Evolutionary conservation across 192 early-diverging fungal species (phyloP), one percentile per base, ranked within the genome.

Genomic region (Coemansia nantahalensis): DNA sequence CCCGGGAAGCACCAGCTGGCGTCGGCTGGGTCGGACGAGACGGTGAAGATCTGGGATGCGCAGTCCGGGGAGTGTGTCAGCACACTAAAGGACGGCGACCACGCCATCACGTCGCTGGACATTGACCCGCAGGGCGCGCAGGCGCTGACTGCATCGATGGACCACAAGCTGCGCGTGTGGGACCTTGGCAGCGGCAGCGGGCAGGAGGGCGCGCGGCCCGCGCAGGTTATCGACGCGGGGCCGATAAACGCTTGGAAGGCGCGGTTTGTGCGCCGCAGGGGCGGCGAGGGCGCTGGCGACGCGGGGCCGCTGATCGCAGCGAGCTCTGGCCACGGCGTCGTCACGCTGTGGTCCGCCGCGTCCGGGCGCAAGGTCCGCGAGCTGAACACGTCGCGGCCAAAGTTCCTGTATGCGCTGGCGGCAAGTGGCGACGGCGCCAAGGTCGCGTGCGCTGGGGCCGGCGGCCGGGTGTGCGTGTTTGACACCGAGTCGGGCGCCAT

Each of bases 151-250:
- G 60, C 73, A 21, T 69, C 65, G 7, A 76, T 76, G 73, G 73
- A 76, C 62, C 62, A 64, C 53, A 68, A 56, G 28, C 40, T 76
- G 42, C 66, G 66, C 2, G 39, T 76, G 39, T 76, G 73, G 73
- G 39, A 64, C 41, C 51, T 76, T 13, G 41, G 36, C 37, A 22
- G 32, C 11, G 13, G 19, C 14, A 47, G 45, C 23, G 24, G 17
- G 11, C 35, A 10, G 28, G 9, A 18, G 16, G 16, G 45, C 22
- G 22, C 39, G 16, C 42, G 36, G 23, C 70, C 70, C 11, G 24
- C 43, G 6, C 31, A 62, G 51, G 39, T 46, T 13, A 62, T 74
- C 13, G 64, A 74, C 28, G 59, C 70, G 1, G 59, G 54, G 4
- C 35, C 58, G 9, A 74, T 66, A 18, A 62, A 67, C 34, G 63